These are phyloP conservation scores for Allodekkera sacchari DNA, from an alignment of 805 yeast species.

Conservation along the genomic window DNA sequence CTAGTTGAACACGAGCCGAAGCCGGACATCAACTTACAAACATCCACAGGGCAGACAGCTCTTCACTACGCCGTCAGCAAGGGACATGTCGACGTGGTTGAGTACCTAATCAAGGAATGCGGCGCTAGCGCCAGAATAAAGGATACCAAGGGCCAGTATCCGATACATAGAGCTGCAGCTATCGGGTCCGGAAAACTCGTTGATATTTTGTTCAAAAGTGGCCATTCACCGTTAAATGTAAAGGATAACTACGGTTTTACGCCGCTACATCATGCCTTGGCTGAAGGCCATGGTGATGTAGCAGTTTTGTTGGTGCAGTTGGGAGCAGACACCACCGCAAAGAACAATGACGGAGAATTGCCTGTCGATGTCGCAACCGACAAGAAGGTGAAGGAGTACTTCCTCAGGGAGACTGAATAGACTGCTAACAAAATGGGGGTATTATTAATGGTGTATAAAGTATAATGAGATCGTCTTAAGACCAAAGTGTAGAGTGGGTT, in stretches of 20 bases:
- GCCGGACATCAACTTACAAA: constrained; percentile 54
- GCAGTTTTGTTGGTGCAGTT: constrained; percentile 51
- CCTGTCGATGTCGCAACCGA: constrained; percentile 50
- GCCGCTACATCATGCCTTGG: constrained; percentile 79
- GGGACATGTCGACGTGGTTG: constrained; percentile 45
- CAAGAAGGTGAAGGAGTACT: constrained; percentile 38
- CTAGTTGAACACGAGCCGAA: constrained; percentile 43
- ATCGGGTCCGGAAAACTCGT: constrained; percentile 57
- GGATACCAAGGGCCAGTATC: constrained; percentile 57
- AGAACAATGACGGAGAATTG: constrained; percentile 44
- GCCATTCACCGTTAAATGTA: constrained; percentile 57
- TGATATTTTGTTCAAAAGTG: constrained; percentile 40
- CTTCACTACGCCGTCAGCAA: constrained; percentile 74
- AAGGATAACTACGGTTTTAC: constrained; percentile 75
- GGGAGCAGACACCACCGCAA: constrained; percentile 55
- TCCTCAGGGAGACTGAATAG: constrained; percentile 14
- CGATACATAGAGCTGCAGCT: constrained; percentile 80
- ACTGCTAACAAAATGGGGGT: background rate
- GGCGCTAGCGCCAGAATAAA: constrained; percentile 57
- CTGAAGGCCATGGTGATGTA: constrained; percentile 81
- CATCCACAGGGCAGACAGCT: constrained; percentile 61
- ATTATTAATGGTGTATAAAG: background rate
- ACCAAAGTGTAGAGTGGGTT: background rate
- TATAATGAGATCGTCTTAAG: constrained; percentile 1
- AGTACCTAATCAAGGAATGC: constrained; percentile 40